A percentile compares a stretch with the other conserved stretches of the same genome.
Evolutionary conservation across 176 grass and related monocot genomes (phyloP).

Genomic region (Oryza nivara): DNA sequence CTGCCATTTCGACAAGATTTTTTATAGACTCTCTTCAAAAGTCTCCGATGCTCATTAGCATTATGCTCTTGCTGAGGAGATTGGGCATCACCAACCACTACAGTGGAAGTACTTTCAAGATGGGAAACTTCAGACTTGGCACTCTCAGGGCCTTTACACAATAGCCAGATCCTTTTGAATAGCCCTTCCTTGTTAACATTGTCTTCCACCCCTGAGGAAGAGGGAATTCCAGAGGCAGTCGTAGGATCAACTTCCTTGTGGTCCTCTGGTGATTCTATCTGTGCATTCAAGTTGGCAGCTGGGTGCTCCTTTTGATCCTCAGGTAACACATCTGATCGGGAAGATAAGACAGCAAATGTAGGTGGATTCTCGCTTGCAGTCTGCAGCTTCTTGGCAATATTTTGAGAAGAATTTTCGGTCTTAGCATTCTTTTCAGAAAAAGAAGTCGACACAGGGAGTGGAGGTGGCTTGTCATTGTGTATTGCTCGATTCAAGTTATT

Average conservation of each 20-base stretch:
- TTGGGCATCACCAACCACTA: constrained; percentile 36
- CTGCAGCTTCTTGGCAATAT: background rate
- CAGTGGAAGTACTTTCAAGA: constrained; percentile 41
- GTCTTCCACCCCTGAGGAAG: constrained; percentile 38
- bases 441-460: constrained; percentile 16
- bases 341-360: constrained; percentile 42
- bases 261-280: constrained; percentile 35
- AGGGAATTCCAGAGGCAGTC: constrained; percentile 29
- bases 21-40: constrained; percentile 35
- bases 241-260: constrained; percentile 41
- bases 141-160: constrained; percentile 46
- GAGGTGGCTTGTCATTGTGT: constrained; percentile 17
- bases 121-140: constrained; percentile 41
- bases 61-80: constrained; percentile 41
- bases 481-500: constrained; percentile 16
- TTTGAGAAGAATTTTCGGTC: constrained; percentile 35
- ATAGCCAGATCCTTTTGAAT: constrained; percentile 56
- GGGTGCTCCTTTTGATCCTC: constrained; percentile 35
- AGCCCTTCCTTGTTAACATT: constrained; percentile 36
- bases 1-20: constrained; percentile 13
- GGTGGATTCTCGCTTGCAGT: constrained; percentile 24
- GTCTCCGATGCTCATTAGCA: background rate
- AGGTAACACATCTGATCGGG: constrained; percentile 39
- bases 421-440: constrained; percentile 37
- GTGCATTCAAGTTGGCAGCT: constrained; percentile 31